Evolutionary conservation across 2,329 filamentous ascomycete genomes (phyloP).

Genomic region (Fusarium hostae): DNA sequence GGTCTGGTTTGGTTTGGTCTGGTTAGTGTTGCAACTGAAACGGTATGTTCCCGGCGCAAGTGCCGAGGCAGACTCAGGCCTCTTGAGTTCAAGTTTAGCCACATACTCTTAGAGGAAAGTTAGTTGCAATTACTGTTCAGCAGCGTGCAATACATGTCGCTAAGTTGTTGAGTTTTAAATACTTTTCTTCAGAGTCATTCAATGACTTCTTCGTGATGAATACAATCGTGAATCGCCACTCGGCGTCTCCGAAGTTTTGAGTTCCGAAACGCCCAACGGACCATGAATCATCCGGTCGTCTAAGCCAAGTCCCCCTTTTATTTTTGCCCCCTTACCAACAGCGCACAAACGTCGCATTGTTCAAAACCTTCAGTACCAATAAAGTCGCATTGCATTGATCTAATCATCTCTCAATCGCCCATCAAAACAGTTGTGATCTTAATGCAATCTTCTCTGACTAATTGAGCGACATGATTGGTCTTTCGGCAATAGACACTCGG

Average conservation of each 20-base stretch:
- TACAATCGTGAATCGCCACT: not conserved
- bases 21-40: not conserved
- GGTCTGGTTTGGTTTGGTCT: not conserved
- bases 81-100: no score
- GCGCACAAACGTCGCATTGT: not conserved
- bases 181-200: not conserved
- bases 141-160: rapidly evolving
- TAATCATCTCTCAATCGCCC: not conserved
- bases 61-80: not conserved
- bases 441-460: not conserved
- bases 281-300: slow-evolving; percentile 2
- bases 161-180: rapidly evolving
- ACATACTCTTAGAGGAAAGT: not conserved
- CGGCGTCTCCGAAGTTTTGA: not conserved
- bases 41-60: not conserved
- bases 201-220: not conserved
- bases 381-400: not conserved
- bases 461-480: not conserved
- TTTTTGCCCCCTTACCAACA: not conserved
- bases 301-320: not conserved
- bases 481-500: rapidly evolving
- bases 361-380: not conserved
- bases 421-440: not conserved
- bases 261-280: not conserved
- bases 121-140: rapidly evolving